Base-by-base conservation (phyloP, 108 stramenopile species). In the Seminavis robusta region DNA sequence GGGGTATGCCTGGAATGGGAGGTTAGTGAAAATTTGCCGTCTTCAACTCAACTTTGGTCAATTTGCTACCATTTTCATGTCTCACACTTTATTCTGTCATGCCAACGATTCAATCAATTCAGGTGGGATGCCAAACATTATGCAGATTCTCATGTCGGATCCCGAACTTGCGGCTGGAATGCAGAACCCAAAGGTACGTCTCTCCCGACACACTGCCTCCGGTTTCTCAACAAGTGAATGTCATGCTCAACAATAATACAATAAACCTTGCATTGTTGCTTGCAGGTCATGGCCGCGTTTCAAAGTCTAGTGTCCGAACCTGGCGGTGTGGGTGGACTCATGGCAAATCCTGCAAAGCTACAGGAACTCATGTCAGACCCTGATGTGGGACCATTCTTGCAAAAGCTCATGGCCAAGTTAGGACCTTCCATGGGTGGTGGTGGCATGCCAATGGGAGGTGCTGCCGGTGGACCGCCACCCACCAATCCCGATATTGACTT, bases 151-250 rank as follows among this genome's bases (percentile, higher is more conserved):
- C 37, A 87, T 92, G 84, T 52, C 49, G 10, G 82, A 82, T 53
- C 81, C 80, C n/a, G 81, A 92, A 52, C 69, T 95, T 32, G 71
- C 72, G 33, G 80, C 57, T 27, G 88, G 78, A 7, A 79, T 94
- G 88, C 56, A 88, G 54, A 94, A 94, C 56, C 94, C 94, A 11
- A 94, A 94, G 61, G n/a, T n/a, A n/a, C n/a, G n/a, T n/a, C 75
- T 88, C 24, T 36, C 10, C 13, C 8, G 34, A 13, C 10, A 10
- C 34, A 36, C n/a, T n/a, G n/a, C n/a, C n/a, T n/a, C n/a, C n/a
- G n/a, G n/a, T n/a, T n/a, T n/a, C n/a, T n/a, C n/a, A n/a, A n/a
- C n/a, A n/a, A n/a, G n/a, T n/a, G n/a, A n/a, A n/a, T 30, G 27
- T 23, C 7, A 26, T 47, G 9, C 15, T 11, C 46, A 11, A 10